phyloP scores from a whole-genome alignment of 73 alveolate species.

The Tetrahymena malaccensis region DNA sequence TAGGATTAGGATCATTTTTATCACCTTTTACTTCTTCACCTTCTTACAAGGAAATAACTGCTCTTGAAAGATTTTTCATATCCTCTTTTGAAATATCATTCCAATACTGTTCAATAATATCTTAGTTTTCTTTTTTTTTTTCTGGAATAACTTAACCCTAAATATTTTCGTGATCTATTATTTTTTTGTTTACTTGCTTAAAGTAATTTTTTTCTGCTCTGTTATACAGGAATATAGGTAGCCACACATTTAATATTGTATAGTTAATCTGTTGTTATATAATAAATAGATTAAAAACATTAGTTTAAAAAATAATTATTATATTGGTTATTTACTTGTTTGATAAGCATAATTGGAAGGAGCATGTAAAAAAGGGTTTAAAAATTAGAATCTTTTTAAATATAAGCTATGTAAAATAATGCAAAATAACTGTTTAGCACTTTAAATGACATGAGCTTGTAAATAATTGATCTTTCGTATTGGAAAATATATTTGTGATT shows the following conservation, averaged over 20 bases:
- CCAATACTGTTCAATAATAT: not conserved
- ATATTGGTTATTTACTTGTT: not conserved
- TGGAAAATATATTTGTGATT: conserved; percentile 19
- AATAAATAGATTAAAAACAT: too few relatives aligned
- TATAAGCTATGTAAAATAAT: conserved; percentile 10
- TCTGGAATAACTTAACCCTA: not conserved
- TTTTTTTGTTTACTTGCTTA: not conserved
- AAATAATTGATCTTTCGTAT: conserved; percentile 23
- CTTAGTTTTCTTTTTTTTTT: not conserved
- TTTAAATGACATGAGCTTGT: conserved; percentile 24
- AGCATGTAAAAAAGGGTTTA: not conserved
- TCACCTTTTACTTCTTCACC: not conserved
- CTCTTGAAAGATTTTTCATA: not conserved
- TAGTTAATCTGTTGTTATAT: not conserved
- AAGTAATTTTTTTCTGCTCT: not conserved
- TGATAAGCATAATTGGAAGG: conserved; percentile 16
- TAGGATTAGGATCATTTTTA: not conserved
- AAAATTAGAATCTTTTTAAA: not conserved
- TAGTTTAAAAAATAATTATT: too few relatives aligned
- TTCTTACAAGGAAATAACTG: not conserved
- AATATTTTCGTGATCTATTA: not conserved
- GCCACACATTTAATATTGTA: not conserved
- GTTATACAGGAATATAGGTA: not conserved
- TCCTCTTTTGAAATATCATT: not conserved
- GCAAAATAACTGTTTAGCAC: conserved; percentile 16